Evolutionary conservation across 495 filamentous ascomycete species (phyloP), one percentile per base, ranked within the genome.

Genomic region (Penicillium robsamsonii): DNA sequence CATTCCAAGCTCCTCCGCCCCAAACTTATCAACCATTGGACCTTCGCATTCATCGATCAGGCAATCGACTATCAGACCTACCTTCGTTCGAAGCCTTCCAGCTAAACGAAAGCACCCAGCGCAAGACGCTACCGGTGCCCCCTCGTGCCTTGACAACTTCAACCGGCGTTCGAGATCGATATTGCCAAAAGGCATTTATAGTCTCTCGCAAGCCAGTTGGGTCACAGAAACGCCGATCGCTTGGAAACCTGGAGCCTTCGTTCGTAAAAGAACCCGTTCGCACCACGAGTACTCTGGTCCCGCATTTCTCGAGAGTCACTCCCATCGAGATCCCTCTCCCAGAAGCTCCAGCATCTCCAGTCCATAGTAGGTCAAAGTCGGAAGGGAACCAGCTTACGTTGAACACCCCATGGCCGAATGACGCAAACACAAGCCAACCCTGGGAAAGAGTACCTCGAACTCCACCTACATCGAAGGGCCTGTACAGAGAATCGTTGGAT

Each of bases 1-100:
- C 52, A 8, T 35, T 27, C 70, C 71, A 56, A 9, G 40, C 42
- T 11, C 53, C 57, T 55, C 49, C 55, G 27, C 60, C 59, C 15
- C 55, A 25, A 13, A 44, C 77, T 15, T 91, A 90, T 69, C 79
- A 81, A 35, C 88, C 88, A 11, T 76, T 94, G 37, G 83, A 93
- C 70, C 77, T 95, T 47, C 90, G 82, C 71, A 88, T 95, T 55
- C 85, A 89, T 64, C 66, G 78, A 52, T 81, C 84, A 25, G 78
- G 84, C 27, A 83, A 86, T 64, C 80, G 79, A 43, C 75, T 95
- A 10, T 90, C 91, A 13, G 70, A 76, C 25, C 72, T 82, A 38
- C 79, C 78, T 30, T 63, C 64, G 10, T 82, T 82, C 54, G 70
- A 73, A 11, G 47, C 61, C 5, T 77, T 73, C 38, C 53, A 62